Evolutionary conservation across 306 rosid species (phyloP), one percentile per base, ranked within the genome.

Genomic region (Pueraria montana): DNA sequence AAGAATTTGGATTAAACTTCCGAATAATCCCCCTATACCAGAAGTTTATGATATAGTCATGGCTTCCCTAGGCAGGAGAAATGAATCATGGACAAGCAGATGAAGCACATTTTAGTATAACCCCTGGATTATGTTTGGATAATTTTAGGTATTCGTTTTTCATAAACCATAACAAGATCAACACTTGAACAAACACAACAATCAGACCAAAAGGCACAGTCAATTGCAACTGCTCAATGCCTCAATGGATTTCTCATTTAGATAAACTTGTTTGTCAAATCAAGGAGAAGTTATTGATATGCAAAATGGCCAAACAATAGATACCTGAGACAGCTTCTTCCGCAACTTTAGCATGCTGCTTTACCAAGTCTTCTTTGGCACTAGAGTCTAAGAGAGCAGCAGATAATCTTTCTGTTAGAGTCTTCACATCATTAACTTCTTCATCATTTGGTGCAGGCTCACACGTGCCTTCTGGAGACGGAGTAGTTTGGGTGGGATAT

Each of bases 261-360:
- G 16, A 77, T 58, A 21, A 67, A 66, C 59, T 16, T 23, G 64
- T 30, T 10, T 45, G 45, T 12, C 46, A 68, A 43, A 27, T 42
- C 56, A 76, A 14, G 70, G 52, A 9, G 68, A 73, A 21, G 8
- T 55, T 40, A 24, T 18, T 36, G 69, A 46, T 5, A 49, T 13
- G 14, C 23, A 62, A 63, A 32, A 11, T 45, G 42, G 2, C 40
- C 42, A 14, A 81, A 74, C 58, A 86, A 40, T 40, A 78, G 59
- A 46, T 81, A 92, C 97, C 97, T 82, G 94, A 84, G 70, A 92
- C 97, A 74, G 97, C 97, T 89, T 92, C 97, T 89, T 90, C 97
- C 18, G 97, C 91, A 79, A 92, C 97, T 85, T 87, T 92, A 61
- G 93, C 91, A 83, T 92, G 94, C 87, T 92, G 94, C 83, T 90